These are phyloP conservation scores for Quercus phellos DNA, from an alignment of 331 rosid genomes.

Conservation along the genomic window DNA sequence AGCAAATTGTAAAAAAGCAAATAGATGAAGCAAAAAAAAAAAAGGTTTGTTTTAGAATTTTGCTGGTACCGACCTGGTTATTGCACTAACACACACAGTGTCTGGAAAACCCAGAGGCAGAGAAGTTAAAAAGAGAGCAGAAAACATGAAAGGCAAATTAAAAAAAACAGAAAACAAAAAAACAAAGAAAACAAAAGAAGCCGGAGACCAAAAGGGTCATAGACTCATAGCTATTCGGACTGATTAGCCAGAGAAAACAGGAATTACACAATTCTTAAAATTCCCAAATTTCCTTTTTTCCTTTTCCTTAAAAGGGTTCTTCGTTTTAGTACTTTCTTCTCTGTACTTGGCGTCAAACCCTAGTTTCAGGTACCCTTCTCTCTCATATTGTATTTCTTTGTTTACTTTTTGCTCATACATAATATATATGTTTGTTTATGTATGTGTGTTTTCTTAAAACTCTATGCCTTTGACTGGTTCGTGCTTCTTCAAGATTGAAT, in stretches of 20 bases:
- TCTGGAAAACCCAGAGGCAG: background rate
- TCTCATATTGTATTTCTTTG: background rate
- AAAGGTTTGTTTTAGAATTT: background rate
- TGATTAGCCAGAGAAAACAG: background rate
- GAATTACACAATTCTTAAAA: background rate
- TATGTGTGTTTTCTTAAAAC: background rate
- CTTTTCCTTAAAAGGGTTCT: background rate
- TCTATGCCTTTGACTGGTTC: background rate
- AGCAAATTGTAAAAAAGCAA: too few species aligned
- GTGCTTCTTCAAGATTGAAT: background rate
- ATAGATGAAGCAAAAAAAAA: too few species aligned
- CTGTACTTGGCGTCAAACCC: conserved; percentile 6
- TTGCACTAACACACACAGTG: background rate
- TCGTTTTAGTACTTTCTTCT: background rate
- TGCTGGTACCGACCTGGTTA: background rate
- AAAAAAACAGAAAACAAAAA: background rate
- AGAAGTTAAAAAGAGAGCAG: background rate
- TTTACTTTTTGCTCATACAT: background rate
- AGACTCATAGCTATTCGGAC: background rate
- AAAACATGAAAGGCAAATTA: background rate
- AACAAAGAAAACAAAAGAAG: background rate
- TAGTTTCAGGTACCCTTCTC: conserved; percentile 16
- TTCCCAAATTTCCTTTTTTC: background rate
- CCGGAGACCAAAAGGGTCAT: background rate
- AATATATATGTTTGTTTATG: background rate